Conservation (phyloP, 164 flowering plant species). For the Cinnamomum micranthum region DNA sequence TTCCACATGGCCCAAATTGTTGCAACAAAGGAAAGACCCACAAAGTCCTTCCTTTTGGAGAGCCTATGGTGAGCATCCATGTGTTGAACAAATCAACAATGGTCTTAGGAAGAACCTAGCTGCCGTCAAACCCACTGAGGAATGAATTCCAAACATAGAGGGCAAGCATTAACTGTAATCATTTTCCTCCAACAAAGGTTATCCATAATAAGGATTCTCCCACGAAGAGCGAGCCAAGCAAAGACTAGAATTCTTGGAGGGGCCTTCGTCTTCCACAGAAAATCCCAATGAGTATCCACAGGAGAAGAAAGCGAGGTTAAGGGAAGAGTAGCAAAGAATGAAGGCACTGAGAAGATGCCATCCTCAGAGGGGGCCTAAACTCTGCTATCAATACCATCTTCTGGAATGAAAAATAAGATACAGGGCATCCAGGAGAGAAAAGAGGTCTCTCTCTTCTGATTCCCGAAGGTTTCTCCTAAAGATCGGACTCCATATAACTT, state of each 20-base stretch:
- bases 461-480: too few relatives aligned
- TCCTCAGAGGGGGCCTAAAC: background rate
- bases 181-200: background rate
- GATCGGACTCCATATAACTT: too few relatives aligned
- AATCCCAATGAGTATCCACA: background rate
- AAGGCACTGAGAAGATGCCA: background rate
- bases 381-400: background rate
- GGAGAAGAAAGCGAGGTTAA: background rate
- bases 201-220: background rate
- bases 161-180: background rate
- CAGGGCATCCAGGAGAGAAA: background rate
- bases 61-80: too few relatives aligned
- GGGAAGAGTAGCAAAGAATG: background rate
- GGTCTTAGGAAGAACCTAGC: too few relatives aligned
- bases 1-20: too few relatives aligned
- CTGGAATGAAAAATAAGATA: too few relatives aligned
- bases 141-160: background rate
- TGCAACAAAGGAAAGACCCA: too few relatives aligned
- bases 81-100: too few relatives aligned
- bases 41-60: too few relatives aligned
- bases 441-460: too few relatives aligned
- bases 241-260: background rate
- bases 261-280: background rate
- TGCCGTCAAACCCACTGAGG: too few relatives aligned
- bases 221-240: background rate